Evolutionary conservation across 163 green algal genomes (phyloP).

Genomic region (Botryococcus braunii): DNA sequence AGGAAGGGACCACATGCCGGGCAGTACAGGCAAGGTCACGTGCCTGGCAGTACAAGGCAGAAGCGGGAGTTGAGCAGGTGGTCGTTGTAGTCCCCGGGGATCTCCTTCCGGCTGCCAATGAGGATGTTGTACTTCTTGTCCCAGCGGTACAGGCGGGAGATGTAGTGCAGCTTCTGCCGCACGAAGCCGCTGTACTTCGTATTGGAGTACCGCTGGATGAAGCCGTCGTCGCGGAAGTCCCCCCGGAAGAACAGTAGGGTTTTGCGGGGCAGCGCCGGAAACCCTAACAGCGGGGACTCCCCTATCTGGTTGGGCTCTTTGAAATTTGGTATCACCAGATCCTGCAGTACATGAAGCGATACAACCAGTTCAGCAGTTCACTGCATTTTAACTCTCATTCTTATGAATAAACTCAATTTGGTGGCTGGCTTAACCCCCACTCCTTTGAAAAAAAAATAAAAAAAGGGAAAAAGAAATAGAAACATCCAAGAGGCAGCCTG

Average conservation of each 20-base stretch:
- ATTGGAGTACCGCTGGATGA: not conserved
- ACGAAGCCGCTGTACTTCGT: no score
- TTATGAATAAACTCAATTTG: no score
- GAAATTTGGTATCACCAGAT: conserved; percentile 35
- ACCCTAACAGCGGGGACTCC: conserved; percentile 8
- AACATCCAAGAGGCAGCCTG: conserved; percentile 1
- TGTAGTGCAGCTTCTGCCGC: conserved; percentile 33
- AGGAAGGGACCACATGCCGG: no score
- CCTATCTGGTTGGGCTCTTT: conserved; percentile 20
- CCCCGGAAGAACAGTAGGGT: conserved; percentile 38
- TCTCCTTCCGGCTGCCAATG: conserved; percentile 22
- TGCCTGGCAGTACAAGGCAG: conserved; percentile 33
- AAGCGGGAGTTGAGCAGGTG: conserved; percentile 24
- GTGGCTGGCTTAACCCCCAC: conserved; percentile 24
- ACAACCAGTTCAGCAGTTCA: no score
- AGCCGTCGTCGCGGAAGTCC: conserved; percentile 16
- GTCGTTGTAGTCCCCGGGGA: conserved; percentile 17
- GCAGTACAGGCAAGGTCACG: no score
- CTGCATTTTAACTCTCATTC: no score
- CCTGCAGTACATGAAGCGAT: no score
- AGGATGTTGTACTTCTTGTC: conserved; percentile 23
- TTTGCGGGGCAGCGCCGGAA: conserved; percentile 9
- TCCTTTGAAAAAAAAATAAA: no score
- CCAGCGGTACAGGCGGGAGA: conserved; percentile 22
- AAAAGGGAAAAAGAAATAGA: no score